A percentile compares a stretch with the other conserved stretches of the same genome.
These are phyloP conservation scores for Aspergillus uvarum DNA, from an alignment of 2,329 filamentous ascomycete species.

Conservation along the genomic window DNA sequence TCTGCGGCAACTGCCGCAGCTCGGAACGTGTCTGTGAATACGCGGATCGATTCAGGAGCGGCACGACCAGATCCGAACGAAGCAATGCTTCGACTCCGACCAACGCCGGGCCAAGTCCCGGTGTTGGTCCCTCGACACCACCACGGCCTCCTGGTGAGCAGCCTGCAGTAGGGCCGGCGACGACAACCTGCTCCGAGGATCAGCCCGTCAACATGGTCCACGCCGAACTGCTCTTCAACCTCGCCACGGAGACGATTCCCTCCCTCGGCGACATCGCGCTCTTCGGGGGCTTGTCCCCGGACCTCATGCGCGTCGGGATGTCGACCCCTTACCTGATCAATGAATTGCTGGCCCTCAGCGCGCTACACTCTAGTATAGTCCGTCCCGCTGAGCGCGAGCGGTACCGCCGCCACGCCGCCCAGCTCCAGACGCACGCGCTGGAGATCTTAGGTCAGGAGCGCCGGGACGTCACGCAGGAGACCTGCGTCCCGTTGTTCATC, in stretches of 20 bases:
- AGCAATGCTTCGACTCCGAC: slow-evolving; percentile 1
- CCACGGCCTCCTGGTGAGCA: background rate
- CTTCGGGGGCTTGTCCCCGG: background rate
- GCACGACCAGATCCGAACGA: background rate
- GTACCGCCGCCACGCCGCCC: slow-evolving; percentile 33
- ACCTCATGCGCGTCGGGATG: slow-evolving; percentile 9
- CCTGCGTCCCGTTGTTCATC: slow-evolving; percentile 22
- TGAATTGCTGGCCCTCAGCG: slow-evolving; percentile 48
- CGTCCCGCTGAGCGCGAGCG: slow-evolving; percentile 36
- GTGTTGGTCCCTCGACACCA: background rate
- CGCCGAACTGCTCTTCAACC: slow-evolving; percentile 30
- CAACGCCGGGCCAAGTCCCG: background rate
- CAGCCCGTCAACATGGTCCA: slow-evolving; percentile 30
- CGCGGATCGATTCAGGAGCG: background rate
- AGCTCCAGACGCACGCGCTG: slow-evolving; percentile 35
- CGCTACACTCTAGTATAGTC: slow-evolving; percentile 44
- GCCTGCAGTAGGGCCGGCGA: background rate
- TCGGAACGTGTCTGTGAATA: slow-evolving; percentile 24
- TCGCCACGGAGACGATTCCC: slow-evolving; percentile 17
- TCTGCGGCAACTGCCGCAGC: slow-evolving; percentile 34
- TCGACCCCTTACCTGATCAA: slow-evolving; percentile 49
- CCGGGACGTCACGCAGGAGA: slow-evolving; percentile 16
- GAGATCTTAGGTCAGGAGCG: slow-evolving; percentile 15
- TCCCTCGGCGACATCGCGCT: background rate
- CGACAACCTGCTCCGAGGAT: slow-evolving; percentile 7